phyloP scores from a whole-genome alignment of 352 stramenopile species.

The Phytophthora cactorum region DNA sequence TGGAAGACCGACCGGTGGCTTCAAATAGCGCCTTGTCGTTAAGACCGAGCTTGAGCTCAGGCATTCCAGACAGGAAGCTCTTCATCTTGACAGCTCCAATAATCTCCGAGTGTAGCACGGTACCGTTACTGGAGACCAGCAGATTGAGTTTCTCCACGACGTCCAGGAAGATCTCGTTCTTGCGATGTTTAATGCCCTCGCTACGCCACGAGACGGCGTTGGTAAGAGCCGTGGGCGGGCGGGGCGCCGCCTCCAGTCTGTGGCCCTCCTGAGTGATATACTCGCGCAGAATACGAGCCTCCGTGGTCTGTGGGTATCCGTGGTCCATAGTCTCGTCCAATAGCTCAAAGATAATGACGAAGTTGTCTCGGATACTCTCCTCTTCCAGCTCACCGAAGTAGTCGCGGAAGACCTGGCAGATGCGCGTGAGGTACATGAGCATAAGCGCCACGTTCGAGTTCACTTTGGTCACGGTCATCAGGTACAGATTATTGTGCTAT shows the following conservation, averaged over 20 bases:
- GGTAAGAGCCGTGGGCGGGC: slow-evolving; percentile 95
- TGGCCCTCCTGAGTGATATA: slow-evolving; percentile 99
- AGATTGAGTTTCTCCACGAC: slow-evolving; percentile 99
- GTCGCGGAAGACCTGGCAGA: slow-evolving; percentile 97
- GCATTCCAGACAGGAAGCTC: slow-evolving; percentile 99
- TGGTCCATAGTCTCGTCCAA: slow-evolving; percentile 99
- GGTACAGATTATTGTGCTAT: slow-evolving; percentile 98
- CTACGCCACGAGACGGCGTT: slow-evolving; percentile 99
- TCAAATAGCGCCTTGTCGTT: slow-evolving; percentile 99
- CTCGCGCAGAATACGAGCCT: slow-evolving; percentile 88
- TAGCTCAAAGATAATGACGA: slow-evolving; percentile 99
- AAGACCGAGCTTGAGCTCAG: slow-evolving; percentile 98
- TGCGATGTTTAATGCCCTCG: slow-evolving; percentile 99
- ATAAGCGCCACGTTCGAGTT: slow-evolving; percentile 99
- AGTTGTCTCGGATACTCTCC: slow-evolving; percentile 99
- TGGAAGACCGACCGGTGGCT: slow-evolving; percentile 89
- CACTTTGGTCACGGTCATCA: slow-evolving; percentile 98
- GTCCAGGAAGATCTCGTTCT: slow-evolving; percentile 99
- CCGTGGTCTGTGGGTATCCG: slow-evolving; percentile 97
- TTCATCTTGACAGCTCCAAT: slow-evolving; percentile 98
- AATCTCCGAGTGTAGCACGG: slow-evolving; percentile 98
- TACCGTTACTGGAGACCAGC: slow-evolving; percentile 97
- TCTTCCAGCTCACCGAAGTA: slow-evolving; percentile 99
- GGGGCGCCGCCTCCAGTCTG: slow-evolving; percentile 91
- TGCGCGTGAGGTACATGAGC: slow-evolving; percentile 94